Evolutionary conservation across 1,284 basidiomycete species (phyloP), one percentile per base, ranked within the genome.

Genomic region (Pseudozyma sp.): DNA sequence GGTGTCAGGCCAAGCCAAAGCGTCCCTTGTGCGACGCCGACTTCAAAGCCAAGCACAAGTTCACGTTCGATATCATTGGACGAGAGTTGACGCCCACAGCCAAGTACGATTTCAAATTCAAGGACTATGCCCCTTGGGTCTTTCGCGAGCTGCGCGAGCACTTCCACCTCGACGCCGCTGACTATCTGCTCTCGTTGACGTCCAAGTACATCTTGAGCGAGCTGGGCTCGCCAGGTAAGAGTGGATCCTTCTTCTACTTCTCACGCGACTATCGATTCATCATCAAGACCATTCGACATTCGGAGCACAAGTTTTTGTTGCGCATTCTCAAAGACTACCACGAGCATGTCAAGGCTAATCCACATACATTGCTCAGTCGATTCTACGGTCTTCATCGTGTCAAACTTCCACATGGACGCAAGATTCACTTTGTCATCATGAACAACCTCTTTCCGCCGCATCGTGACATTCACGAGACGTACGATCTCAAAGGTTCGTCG

Each of bases 371-470:
- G 5, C 87, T 99, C 3, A 94, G 92, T 16, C 89, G 96, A 14
- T 98, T 99, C 86, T 99, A 98, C 83, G 96, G 96, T 12, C 88
- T 99, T 13, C 96, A 99, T 82, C 92, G 96, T 58, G 96, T 99
- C 76, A 98, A 99, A 87, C 89, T 99, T 5, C 96, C 96, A 0
- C 89, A 90, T 21, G 96, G 96, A 0, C 89, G 89, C 56, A 99
- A 99, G 87, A 98, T 99, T 61, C 96, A 99, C 86, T 99, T 99
- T 85, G 94, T 98, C 61, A 97, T 99, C 87, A 98, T 99, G 95
- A 99, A 99, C 88, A 99, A 99, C 85, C 89, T 99, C 48, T 98
- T 99, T 87, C 96, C 96, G 0, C 92, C 96, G 0, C 96, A 98
- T 87, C 91, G 94, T 77, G 97, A 99, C 85, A 90, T 99, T 51